Percentiles rank a stretch among this genome's conserved stretches.
Conservation (phyloP, 352 stramenopile species). For the Globisporangium recalcitrans region DNA sequence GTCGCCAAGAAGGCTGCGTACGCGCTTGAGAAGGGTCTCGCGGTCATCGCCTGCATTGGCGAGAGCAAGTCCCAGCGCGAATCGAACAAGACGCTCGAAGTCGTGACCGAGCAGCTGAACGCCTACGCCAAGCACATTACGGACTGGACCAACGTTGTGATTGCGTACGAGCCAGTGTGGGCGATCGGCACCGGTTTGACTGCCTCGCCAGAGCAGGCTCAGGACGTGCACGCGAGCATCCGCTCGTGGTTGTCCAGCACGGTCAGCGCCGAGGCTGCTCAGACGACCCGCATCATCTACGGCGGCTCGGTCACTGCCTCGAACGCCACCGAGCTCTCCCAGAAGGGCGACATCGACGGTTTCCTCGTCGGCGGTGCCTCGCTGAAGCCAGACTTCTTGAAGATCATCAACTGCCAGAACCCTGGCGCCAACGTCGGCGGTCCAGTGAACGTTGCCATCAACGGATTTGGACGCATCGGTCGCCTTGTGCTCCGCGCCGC, state of each 20-base stretch:
- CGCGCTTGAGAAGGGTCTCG: constrained; percentile 90
- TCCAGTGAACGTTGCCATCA: constrained; percentile 95
- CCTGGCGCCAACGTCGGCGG: constrained; percentile 45
- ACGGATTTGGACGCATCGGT: constrained; percentile 98
- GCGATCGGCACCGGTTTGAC: constrained; percentile 97
- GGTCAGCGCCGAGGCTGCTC: constrained; percentile 87
- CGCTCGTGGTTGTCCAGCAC: constrained; percentile 92
- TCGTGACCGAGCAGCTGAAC: constrained; percentile 92
- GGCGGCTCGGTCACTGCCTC: constrained; percentile 92
- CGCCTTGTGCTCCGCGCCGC: constrained; percentile 94
- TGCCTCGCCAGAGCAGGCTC: constrained; percentile 96
- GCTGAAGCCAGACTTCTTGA: constrained; percentile 95
- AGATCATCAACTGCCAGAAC: constrained; percentile 95
- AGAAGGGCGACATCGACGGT: constrained; percentile 97
- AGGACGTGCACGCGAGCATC: constrained; percentile 96
- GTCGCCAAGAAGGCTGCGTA: constrained; percentile 94
- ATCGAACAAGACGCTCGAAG: constrained; percentile 88
- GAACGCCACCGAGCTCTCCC: constrained; percentile 92
- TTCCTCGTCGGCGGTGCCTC: constrained; percentile 97
- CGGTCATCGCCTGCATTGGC: constrained; percentile 96
- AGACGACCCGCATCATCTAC: constrained; percentile 96
- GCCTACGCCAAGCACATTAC: constrained; percentile 84
- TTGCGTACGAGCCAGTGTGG: constrained; percentile 98
- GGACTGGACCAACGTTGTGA: constrained; percentile 94
- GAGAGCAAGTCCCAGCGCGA: constrained; percentile 95